Conservation (phyloP, 140 eudicot genomes). For the Anethum foeniculum region DNA sequence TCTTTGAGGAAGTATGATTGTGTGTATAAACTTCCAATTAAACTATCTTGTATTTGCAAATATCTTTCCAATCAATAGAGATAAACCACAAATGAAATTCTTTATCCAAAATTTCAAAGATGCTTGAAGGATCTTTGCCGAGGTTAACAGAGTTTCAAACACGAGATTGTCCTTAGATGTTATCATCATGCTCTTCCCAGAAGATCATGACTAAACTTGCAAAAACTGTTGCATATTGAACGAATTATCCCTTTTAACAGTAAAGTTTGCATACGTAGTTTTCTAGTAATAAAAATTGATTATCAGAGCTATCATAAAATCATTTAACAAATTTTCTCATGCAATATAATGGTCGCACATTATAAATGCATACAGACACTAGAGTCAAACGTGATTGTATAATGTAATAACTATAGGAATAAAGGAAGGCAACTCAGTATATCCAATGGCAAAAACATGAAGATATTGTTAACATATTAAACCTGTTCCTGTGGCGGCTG, state of each 20-base stretch:
- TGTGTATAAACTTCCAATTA: background rate
- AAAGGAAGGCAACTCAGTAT: background rate
- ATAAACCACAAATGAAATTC: no score
- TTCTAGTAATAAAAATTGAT: background rate
- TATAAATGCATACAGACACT: background rate
- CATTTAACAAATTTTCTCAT: background rate
- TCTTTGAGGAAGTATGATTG: background rate
- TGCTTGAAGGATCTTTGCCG: background rate
- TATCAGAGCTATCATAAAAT: background rate
- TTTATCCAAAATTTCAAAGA: background rate
- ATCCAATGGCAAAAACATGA: background rate
- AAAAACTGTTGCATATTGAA: background rate
- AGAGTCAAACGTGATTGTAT: background rate
- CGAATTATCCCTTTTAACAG: background rate
- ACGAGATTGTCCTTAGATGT: background rate
- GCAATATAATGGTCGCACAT: background rate
- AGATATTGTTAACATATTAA: slow-evolving; percentile 10
- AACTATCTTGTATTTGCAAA: background rate
- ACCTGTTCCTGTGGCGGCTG: slow-evolving; percentile 55
- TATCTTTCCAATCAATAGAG: background rate
- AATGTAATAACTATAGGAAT: background rate
- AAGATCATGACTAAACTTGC: background rate
- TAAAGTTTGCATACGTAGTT: background rate
- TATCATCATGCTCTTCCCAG: background rate
- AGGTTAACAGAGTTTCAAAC: background rate